Base-by-base conservation (phyloP, 306 rosid species). In the cucumber (Cucumis sativus) region DNA sequence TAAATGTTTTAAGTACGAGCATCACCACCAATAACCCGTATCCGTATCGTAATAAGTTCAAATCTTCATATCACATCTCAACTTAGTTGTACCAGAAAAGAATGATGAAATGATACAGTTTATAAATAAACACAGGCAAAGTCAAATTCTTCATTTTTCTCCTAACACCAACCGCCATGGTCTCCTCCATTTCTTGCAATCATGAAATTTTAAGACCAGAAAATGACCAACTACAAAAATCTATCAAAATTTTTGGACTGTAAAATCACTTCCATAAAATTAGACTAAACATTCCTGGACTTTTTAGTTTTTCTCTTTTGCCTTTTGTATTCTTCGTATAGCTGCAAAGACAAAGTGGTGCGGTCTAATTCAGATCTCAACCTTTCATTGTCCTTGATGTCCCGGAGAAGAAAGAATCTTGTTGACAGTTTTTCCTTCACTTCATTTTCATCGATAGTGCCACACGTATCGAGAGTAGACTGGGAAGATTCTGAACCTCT, bases 321-420 rank as follows among this genome's bases (percentile, higher is more conserved):
- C 80, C 81, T 84, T 86, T 90, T 88, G 40, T 89, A 90, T 84
- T 87, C 90, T 79, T 91, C 88, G 54, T 85, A 89, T 41, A 87
- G 86, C 88, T 87, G 84, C 7, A 92, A 85, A 39, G 86, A 83
- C 58, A 78, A 78, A 4, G 83, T 21, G 21, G 89, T 85, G 60
- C 70, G 83, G 30, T 88, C 89, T 82, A 96, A 83, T 85, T 91
- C 88, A 7, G 81, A 79, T 77, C 98, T 88, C 86, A 96, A 67
- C 77, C 90, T 88, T 76, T 80, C 88, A 67, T 91, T 88, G 85
- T 89, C 98, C 87, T 87, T 91, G 13, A 91, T 89, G 79, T 88
- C 97, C 2, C 80, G 87, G 71, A 91, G 90, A 81, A 96, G 77
- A 80, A 16, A 56, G 75, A 96, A 92, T 87, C 86, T 92, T 18